Evolutionary conservation across 139 green algal species (phyloP).

Genomic region (Picochlorum costavermella): DNA sequence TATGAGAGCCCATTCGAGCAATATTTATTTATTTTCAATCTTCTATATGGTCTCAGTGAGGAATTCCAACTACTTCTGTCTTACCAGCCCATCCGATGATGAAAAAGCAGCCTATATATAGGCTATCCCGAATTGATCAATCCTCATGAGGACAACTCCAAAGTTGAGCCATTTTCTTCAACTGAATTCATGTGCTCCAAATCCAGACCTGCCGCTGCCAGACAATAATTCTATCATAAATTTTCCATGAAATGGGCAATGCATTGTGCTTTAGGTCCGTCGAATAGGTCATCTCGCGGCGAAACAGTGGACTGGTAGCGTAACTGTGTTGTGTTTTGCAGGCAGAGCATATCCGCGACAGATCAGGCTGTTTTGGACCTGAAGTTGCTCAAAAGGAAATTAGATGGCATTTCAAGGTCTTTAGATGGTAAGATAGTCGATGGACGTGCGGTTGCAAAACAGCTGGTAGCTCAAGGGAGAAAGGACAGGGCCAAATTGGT

Average conservation of each 20-base stretch:
- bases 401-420: conserved; percentile 32
- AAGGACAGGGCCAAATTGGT: conserved; percentile 55
- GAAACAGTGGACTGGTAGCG: neutral
- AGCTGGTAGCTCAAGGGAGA: conserved; percentile 30
- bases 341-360: conserved; percentile 50
- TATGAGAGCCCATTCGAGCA: conserved; percentile 14
- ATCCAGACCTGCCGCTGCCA: too few relatives aligned
- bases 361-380: conserved; percentile 64
- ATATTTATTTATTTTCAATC: too few relatives aligned
- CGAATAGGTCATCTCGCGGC: neutral
- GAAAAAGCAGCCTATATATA: too few relatives aligned
- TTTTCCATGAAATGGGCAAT: neutral
- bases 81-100: too few relatives aligned
- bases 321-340: neutral
- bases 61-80: too few relatives aligned
- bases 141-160: too few relatives aligned
- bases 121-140: too few relatives aligned
- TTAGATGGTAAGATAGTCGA: conserved; percentile 38
- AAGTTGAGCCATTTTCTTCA: too few relatives aligned
- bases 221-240: neutral
- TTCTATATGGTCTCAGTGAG: too few relatives aligned
- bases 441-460: conserved; percentile 29
- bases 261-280: neutral
- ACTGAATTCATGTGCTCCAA: too few relatives aligned
- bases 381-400: conserved; percentile 62